A percentile compares a stretch with the other conserved stretches of the same genome.
Evolutionary conservation across 2,329 filamentous ascomycete genomes (phyloP).

Genomic region (Ceratocystis diversiconidia): DNA sequence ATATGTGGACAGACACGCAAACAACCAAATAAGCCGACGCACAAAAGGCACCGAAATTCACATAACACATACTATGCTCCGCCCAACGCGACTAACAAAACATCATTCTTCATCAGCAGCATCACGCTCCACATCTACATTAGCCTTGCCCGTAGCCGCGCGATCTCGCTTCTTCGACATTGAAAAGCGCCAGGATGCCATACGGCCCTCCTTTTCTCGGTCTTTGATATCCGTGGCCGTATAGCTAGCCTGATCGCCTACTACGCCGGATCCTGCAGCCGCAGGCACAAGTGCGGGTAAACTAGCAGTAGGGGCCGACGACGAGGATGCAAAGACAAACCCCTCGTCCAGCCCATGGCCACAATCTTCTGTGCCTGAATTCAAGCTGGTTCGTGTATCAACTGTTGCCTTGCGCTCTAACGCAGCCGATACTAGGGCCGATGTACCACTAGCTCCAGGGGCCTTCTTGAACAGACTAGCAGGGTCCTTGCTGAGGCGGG

Average conservation of each 20-base stretch:
- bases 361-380: slow-evolving; percentile 27
- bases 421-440: slow-evolving; percentile 26
- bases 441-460: slow-evolving; percentile 25
- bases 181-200: slow-evolving; percentile 40
- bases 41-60: neutral
- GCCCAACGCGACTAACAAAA: neutral
- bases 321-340: slow-evolving; percentile 22
- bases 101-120: neutral
- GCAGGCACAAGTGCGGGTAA: too few species aligned
- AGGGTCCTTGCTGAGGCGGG: slow-evolving; percentile 40
- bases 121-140: slow-evolving; percentile 35
- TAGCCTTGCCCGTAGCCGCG: slow-evolving; percentile 32
- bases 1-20: neutral
- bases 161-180: slow-evolving; percentile 48
- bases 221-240: slow-evolving; percentile 24
- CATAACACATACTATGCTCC: neutral
- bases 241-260: neutral
- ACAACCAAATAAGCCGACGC: neutral
- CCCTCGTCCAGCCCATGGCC: slow-evolving; percentile 38
- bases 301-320: slow-evolving; percentile 35
- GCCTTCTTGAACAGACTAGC: slow-evolving; percentile 44
- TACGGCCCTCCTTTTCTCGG: slow-evolving; percentile 36
- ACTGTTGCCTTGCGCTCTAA: slow-evolving; percentile 42
- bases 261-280: too few species aligned
- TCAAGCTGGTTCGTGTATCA: slow-evolving; percentile 42